Percentiles rank a stretch among this genome's conserved stretches.
phyloP scores from a whole-genome alignment of 345 rosid species.

The Triadica sebifera region DNA sequence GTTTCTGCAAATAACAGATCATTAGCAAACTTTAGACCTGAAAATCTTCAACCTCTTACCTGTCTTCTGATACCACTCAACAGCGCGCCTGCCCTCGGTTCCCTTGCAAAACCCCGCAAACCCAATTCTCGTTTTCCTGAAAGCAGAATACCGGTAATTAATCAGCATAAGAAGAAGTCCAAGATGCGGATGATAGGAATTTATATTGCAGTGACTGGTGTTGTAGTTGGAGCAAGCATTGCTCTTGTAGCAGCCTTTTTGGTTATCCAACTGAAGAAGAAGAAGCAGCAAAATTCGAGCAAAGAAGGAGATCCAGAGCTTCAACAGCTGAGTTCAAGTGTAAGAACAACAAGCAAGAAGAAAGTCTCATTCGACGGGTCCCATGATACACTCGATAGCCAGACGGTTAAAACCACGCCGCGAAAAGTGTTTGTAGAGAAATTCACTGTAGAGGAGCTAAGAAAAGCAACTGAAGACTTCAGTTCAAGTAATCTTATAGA shows the following conservation, averaged over 20 bases:
- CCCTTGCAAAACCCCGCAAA: conserved; percentile 33
- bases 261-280: conserved; percentile 54
- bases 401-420: conserved; percentile 38
- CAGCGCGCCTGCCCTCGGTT: conserved; percentile 40
- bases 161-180: conserved; percentile 32
- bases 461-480: conserved; percentile 80
- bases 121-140: conserved; percentile 38
- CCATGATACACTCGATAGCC: conserved; percentile 50
- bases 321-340: conserved; percentile 70
- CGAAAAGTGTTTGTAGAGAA: conserved; percentile 47
- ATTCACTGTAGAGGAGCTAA: conserved; percentile 59
- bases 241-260: conserved; percentile 49
- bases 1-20: conserved; percentile 55
- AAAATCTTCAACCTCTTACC: conserved; percentile 40
- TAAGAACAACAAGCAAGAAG: conserved; percentile 78
- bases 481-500: conserved; percentile 64
- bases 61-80: conserved; percentile 62
- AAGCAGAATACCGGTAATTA: conserved; percentile 26
- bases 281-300: conserved; percentile 25
- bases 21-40: conserved; percentile 30
- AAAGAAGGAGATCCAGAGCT: conserved; percentile 52
- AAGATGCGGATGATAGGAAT: conserved; percentile 48
- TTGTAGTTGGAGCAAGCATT: conserved; percentile 49
- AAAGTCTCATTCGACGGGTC: conserved; percentile 83
- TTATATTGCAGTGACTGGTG: conserved; percentile 52